Conservation (phyloP, 306 rosid species). For the Albizia julibrissin region DNA sequence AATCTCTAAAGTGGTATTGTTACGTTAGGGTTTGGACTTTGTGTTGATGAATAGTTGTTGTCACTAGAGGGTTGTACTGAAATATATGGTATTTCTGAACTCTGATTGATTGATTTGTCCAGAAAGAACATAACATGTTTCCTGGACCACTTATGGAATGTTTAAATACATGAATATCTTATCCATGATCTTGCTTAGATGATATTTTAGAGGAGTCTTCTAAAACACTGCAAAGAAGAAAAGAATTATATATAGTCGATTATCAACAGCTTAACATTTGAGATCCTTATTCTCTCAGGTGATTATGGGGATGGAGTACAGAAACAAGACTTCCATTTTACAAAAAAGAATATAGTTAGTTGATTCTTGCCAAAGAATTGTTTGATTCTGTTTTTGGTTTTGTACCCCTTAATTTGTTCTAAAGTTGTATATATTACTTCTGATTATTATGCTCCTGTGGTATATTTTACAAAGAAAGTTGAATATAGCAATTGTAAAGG, state of each 20-base stretch:
- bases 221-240: neutral
- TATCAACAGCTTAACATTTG: neutral
- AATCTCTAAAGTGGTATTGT: neutral
- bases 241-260: neutral
- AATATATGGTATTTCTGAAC: neutral
- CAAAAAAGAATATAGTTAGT: neutral
- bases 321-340: neutral
- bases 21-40: neutral
- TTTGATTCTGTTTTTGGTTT: neutral
- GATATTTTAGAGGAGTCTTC: neutral
- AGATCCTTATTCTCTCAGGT: slow-evolving; percentile 4
- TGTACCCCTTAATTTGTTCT: neutral
- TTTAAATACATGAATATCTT: neutral
- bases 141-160: neutral
- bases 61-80: neutral
- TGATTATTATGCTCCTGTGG: neutral
- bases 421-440: slow-evolving; percentile 1
- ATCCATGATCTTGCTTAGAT: neutral
- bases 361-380: slow-evolving; percentile 7
- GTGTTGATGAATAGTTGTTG: neutral
- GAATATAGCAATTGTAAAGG: neutral
- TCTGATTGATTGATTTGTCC: neutral
- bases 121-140: neutral
- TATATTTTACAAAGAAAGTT: too few relatives aligned
- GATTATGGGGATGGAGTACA: slow-evolving; percentile 5